Conservation (phyloP, 2,329 filamentous ascomycete species). For the Stemphylium beticola region DNA sequence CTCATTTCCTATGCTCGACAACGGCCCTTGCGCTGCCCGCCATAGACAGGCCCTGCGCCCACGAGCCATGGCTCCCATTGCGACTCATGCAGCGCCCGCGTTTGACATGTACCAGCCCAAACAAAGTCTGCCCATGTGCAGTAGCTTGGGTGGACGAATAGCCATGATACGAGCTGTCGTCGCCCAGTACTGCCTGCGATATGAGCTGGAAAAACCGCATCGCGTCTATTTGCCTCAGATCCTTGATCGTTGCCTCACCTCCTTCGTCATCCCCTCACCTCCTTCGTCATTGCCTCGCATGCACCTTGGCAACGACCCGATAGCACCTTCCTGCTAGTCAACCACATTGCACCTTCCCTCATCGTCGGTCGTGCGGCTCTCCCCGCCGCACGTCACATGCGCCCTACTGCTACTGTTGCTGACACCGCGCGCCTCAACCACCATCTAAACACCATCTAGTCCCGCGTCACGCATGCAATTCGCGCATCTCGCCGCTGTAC, state of each 20-base stretch:
- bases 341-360: too few relatives aligned
- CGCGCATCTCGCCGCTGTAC: background rate
- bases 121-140: constrained; percentile 1
- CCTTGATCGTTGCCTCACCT: too few relatives aligned
- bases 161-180: background rate
- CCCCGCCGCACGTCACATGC: too few relatives aligned
- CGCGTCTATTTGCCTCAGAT: too few relatives aligned
- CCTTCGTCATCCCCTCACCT: background rate
- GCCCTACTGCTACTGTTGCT: too few relatives aligned
- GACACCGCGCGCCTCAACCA: too few relatives aligned
- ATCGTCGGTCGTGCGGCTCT: too few relatives aligned
- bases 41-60: background rate
- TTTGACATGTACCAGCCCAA: constrained; percentile 11
- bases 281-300: background rate
- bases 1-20: constrained; percentile 11
- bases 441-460: too few relatives aligned
- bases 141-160: background rate
- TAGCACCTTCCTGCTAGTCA: too few relatives aligned
- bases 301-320: too few relatives aligned
- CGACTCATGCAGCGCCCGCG: constrained; percentile 16
- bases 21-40: constrained; percentile 5
- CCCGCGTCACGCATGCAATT: background rate
- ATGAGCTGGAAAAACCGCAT: background rate
- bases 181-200: background rate
- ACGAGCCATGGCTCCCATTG: constrained; percentile 3